Base-by-base conservation (phyloP, 192 early-diverging fungal species). In the Mortierella claussenii region DNA sequence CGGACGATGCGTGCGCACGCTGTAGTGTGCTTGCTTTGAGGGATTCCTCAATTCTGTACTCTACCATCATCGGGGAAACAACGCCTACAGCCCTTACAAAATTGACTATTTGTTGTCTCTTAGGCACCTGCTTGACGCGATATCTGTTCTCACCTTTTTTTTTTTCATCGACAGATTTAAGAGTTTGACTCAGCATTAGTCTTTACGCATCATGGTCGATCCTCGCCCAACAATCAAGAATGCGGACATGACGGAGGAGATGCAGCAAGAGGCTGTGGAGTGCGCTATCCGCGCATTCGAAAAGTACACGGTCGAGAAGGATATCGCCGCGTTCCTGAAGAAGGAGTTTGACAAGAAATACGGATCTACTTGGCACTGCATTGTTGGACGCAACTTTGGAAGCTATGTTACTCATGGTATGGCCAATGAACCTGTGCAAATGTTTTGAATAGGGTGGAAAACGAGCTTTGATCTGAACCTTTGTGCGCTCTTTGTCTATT, bases 331-430 rank as follows among this genome's bases (percentile, higher is more conserved):
- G 21, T 90, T 91, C 79, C 94, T 99, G 86, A 99, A 99, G 88
- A 90, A 95, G 67, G 97, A 98, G 69, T 98, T 97, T 73, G 98
- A 99, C 87, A 94, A 93, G 82, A 94, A 96, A 88, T 96, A 95
- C 81, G 95, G 96, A 73, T 90, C 93, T 15, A 96, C 97, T 54
- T 99, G 98, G 97, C 98, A 99, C 78, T 95, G 94, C 68, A 94
- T 99, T 54, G 98, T 99, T 42, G 98, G 98, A 55, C 88, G 96
- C 62, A 98, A 96, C 90, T 99, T 98, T 94, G 98, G 97, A 40
- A 97, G 95, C 34, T 97, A 95, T 68, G 98, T 98, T 18, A 98
- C 98, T 27, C 97, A 99, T 66, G 97, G 87, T 88, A 84, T 79
- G 20, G 24, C 4, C 18, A 42, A 20, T 7, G 40, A 56, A 18